These are phyloP conservation scores for Nymphaea colorata DNA, from an alignment of 164 flowering plant genomes.

Conservation along the genomic window DNA sequence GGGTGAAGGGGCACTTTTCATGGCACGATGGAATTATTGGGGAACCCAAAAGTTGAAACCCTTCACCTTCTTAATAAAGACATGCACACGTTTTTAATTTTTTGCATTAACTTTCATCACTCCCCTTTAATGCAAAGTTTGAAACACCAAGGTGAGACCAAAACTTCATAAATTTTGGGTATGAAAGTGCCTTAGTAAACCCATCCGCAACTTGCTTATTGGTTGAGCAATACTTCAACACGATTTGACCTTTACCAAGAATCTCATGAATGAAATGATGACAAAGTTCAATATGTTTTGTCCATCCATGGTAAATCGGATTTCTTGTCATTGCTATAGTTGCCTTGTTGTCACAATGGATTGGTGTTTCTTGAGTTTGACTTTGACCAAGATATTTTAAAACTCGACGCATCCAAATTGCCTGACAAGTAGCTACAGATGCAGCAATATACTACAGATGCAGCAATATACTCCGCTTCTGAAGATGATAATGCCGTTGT, in stretches of 20 bases:
- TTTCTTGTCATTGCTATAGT: not conserved
- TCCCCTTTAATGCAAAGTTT: not conserved
- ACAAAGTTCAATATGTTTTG: conserved; percentile 3
- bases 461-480: conserved; percentile 5
- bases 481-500: conserved; percentile 4
- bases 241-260: not conserved
- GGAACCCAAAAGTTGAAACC: no score
- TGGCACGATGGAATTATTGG: no score
- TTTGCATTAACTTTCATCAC: not conserved
- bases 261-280: not conserved
- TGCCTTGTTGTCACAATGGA: not conserved
- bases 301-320: not conserved
- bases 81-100: no score
- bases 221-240: not conserved
- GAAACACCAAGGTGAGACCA: not conserved
- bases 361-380: not conserved
- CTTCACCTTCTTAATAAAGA: no score
- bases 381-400: not conserved
- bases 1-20: no score
- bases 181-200: not conserved
- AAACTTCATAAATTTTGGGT: not conserved
- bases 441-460: conserved; percentile 3
- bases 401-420: conserved; percentile 1
- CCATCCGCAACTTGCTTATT: not conserved
- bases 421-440: not conserved